phyloP scores from a whole-genome alignment of 371 early-diverging fungal genomes.

The Fennellomyces sp. region DNA sequence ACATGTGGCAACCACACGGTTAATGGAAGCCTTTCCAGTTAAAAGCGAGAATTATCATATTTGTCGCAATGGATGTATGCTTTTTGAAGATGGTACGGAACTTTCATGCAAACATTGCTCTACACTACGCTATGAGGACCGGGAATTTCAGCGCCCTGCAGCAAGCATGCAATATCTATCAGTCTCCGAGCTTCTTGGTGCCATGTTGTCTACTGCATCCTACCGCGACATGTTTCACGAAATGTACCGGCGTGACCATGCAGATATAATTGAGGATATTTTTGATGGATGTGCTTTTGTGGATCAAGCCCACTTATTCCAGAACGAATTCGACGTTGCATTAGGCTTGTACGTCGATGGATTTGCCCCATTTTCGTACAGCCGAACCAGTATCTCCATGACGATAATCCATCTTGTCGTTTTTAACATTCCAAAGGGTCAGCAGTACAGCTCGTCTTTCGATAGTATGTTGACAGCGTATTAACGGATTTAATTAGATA shows the following conservation, averaged over 20 bases:
- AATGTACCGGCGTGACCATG: neutral
- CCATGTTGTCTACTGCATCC: neutral
- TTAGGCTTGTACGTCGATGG: neutral
- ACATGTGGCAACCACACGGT: neutral
- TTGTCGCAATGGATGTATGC: conserved; percentile 1
- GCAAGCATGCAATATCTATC: conserved; percentile 1
- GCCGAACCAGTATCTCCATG: neutral
- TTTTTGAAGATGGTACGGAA: neutral
- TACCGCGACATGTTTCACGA: conserved; percentile 1
- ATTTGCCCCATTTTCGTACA: neutral
- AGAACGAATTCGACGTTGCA: neutral
- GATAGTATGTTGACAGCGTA: too few species aligned
- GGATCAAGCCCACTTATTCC: neutral
- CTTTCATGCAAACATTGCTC: neutral
- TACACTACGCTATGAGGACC: neutral
- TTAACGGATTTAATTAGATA: too few species aligned
- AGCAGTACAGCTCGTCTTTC: too few species aligned
- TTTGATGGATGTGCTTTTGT: conserved; percentile 3
- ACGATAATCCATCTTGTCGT: neutral
- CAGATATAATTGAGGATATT: neutral
- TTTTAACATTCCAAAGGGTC: neutral
- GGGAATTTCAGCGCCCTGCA: neutral
- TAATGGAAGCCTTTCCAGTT: neutral
- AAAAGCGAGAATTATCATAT: neutral
- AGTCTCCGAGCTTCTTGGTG: neutral